These are phyloP conservation scores for Hymenotorrendiella dingleyae DNA, from an alignment of 2,329 filamentous ascomycete genomes.

Conservation along the genomic window DNA sequence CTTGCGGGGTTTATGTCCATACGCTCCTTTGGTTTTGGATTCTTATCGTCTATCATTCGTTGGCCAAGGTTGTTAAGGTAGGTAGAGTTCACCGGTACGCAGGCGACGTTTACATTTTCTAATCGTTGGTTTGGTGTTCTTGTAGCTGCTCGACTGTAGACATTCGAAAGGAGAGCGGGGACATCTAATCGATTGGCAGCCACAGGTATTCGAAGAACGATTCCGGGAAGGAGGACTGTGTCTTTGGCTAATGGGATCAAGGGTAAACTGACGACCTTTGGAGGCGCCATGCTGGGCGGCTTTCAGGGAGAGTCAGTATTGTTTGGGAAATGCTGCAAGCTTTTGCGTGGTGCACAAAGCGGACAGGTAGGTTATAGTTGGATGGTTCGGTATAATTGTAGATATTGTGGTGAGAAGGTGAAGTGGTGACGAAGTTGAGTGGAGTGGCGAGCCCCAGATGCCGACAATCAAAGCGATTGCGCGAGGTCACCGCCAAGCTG, in stretches of 20 bases:
- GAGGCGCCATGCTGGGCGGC: constrained; percentile 16
- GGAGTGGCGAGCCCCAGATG: too few species aligned
- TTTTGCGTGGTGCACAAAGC: too few species aligned
- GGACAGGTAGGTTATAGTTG: too few species aligned
- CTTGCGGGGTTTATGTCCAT: constrained; percentile 50
- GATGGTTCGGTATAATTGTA: too few species aligned
- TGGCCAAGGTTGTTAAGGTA: constrained; percentile 70
- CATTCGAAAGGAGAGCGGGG: constrained; percentile 75
- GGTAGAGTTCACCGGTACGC: constrained; percentile 76
- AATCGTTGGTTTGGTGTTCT: constrained; percentile 59
- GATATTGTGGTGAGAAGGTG: too few species aligned
- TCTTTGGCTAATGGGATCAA: constrained; percentile 78
- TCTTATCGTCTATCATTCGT: constrained; percentile 58
- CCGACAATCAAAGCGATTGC: too few species aligned
- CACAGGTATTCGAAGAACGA: constrained; percentile 78
- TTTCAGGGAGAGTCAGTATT: background rate
- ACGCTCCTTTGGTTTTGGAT: constrained; percentile 19
- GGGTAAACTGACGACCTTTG: constrained; percentile 45
- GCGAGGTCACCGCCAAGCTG: too few species aligned
- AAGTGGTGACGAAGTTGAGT: too few species aligned
- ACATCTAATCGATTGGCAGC: constrained; percentile 77
- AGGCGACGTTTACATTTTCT: constrained; percentile 72
- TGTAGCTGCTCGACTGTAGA: constrained; percentile 70
- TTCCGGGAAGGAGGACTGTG: constrained; percentile 77
- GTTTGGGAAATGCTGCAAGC: too few species aligned